Conservation (phyloP, 306 rosid species). For the Dalbergia cochinchinensis region DNA sequence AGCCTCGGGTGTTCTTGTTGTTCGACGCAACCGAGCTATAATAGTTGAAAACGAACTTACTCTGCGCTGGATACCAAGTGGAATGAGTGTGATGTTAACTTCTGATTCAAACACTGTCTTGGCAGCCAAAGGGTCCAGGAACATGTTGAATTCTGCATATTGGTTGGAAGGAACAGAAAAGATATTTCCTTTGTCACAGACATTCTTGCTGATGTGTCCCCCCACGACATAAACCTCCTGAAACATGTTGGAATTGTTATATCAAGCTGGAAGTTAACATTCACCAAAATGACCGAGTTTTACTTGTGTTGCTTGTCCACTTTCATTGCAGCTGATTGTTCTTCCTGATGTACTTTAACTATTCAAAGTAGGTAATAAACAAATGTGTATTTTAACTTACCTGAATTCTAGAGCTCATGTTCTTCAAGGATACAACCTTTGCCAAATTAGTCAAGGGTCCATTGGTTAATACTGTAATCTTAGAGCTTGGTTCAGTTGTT, state of each 20-base stretch:
- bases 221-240: slow-evolving; percentile 91
- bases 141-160: slow-evolving; percentile 89
- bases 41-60: slow-evolving; percentile 61
- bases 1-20: slow-evolving; percentile 67
- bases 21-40: slow-evolving; percentile 37
- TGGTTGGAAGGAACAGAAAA: slow-evolving; percentile 72
- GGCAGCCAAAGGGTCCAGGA: slow-evolving; percentile 88
- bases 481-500: slow-evolving; percentile 60
- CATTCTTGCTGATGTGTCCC: slow-evolving; percentile 67
- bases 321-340: too few species aligned
- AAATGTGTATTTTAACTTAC: slow-evolving; percentile 45
- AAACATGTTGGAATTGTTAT: slow-evolving; percentile 21
- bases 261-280: too few species aligned
- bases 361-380: not conserved
- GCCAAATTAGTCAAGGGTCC: slow-evolving; percentile 97
- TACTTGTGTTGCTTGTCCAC: not conserved
- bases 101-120: slow-evolving; percentile 71
- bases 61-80: slow-evolving; percentile 65
- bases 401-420: slow-evolving; percentile 69
- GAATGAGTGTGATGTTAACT: slow-evolving; percentile 74
- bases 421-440: slow-evolving; percentile 57
- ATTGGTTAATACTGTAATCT: slow-evolving; percentile 80
- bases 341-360: not conserved
- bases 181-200: slow-evolving; percentile 71
- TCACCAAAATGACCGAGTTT: too few species aligned